A percentile compares a stretch with the other conserved stretches of the same genome.
Conservation (phyloP, 345 rosid genomes). For the Populus davidiana region DNA sequence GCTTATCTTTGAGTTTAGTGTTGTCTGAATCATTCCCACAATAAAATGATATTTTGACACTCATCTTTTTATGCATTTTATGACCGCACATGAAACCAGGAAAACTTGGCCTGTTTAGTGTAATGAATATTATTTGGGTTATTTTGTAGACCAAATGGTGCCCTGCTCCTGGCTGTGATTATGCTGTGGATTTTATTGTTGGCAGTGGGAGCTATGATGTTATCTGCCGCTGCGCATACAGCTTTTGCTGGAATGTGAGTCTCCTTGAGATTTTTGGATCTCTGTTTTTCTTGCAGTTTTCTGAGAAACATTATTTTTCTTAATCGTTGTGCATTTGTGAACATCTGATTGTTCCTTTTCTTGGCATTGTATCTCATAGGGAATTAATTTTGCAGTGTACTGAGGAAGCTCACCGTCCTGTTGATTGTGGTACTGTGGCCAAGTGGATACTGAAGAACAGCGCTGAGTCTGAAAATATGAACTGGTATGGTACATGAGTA, state of each 20-base stretch:
- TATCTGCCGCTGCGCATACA: conserved; percentile 67
- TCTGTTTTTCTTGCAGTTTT: background rate
- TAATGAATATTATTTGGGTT: background rate
- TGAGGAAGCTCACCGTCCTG: conserved; percentile 98
- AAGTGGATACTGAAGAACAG: conserved; percentile 95
- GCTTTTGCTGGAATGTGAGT: conserved; percentile 94
- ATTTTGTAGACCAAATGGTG: conserved; percentile 91
- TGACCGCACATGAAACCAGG: background rate
- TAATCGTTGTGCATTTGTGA: background rate
- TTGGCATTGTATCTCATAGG: background rate
- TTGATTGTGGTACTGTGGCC: conserved; percentile 83
- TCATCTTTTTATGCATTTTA: background rate
- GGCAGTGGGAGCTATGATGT: conserved; percentile 84
- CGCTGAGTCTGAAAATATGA: conserved; percentile 98
- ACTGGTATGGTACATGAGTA: conserved; percentile 49
- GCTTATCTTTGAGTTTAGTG: background rate
- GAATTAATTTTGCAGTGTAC: conserved; percentile 58
- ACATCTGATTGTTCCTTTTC: background rate
- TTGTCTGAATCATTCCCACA: background rate
- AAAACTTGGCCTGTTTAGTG: background rate
- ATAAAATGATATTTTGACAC: background rate
- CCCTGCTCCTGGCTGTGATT: conserved; percentile 97
- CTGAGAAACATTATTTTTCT: background rate
- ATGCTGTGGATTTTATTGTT: conserved; percentile 80
- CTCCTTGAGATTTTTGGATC: background rate